These are phyloP conservation scores for Zygotorulaspora chibaensis DNA, from an alignment of 805 yeast species.

Conservation along the genomic window DNA sequence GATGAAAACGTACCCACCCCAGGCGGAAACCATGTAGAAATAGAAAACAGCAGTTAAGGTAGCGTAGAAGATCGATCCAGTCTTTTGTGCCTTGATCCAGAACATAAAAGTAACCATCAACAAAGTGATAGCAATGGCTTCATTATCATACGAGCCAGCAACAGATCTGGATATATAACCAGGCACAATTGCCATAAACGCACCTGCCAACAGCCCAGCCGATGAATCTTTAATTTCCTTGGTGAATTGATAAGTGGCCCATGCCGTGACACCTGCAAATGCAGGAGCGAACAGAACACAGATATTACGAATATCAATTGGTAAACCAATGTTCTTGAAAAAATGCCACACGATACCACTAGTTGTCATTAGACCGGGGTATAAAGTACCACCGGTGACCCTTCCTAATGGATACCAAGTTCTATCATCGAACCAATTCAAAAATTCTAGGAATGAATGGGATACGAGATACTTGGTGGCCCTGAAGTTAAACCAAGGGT, in stretches of 20 bases:
- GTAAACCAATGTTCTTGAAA: constrained; percentile 62
- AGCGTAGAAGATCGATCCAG: constrained; percentile 84
- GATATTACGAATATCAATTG: constrained; percentile 90
- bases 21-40: constrained; percentile 98
- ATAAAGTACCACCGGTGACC: constrained; percentile 97
- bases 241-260: constrained; percentile 82
- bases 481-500: constrained; percentile 93
- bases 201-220: constrained; percentile 89
- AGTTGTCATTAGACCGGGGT: constrained; percentile 98
- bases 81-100: constrained; percentile 91
- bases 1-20: constrained; percentile 99
- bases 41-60: constrained; percentile 80
- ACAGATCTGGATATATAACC: constrained; percentile 98
- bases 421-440: constrained; percentile 98
- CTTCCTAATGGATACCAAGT: constrained; percentile 99
- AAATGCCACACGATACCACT: constrained; percentile 84
- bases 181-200: constrained; percentile 96
- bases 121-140: constrained; percentile 95
- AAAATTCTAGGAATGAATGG: constrained; percentile 81
- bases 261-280: constrained; percentile 87
- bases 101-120: constrained; percentile 92
- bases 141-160: constrained; percentile 98
- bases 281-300: constrained; percentile 97
- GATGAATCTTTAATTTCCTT: constrained; percentile 83
- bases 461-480: constrained; percentile 90